Evolutionary conservation across 139 green algal species (phyloP).

Genomic region (Chlorella sp.): DNA sequence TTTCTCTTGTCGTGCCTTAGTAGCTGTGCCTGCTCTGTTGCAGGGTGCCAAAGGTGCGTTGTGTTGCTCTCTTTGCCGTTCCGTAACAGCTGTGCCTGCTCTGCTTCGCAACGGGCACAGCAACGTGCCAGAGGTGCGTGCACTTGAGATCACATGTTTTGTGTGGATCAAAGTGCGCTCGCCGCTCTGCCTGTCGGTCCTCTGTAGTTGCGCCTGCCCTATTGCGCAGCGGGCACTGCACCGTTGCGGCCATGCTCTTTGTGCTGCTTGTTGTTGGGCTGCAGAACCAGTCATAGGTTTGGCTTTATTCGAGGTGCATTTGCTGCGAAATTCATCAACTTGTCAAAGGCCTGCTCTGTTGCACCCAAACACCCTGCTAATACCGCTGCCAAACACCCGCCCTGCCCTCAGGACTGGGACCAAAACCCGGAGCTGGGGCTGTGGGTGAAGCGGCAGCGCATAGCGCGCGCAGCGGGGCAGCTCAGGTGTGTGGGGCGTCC

Average conservation of each 20-base stretch:
- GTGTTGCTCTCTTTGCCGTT: neutral
- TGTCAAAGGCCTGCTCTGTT: too few relatives aligned
- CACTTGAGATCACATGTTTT: too few relatives aligned
- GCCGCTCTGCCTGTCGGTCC: too few relatives aligned
- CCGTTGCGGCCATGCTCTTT: too few relatives aligned
- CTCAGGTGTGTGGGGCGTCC: conserved; percentile 42
- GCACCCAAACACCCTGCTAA: neutral
- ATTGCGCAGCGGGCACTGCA: conserved; percentile 58
- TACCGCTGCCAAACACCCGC: neutral
- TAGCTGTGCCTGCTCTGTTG: conserved; percentile 1
- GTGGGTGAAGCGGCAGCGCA: conserved; percentile 63
- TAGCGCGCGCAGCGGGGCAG: conserved; percentile 39
- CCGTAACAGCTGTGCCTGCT: neutral
- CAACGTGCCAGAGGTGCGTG: conserved; percentile 60
- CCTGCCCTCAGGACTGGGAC: conserved; percentile 39
- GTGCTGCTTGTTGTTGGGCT: too few relatives aligned
- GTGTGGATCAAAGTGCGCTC: too few relatives aligned
- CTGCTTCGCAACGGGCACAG: too few relatives aligned
- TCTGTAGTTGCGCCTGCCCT: conserved; percentile 58
- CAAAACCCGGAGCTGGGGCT: conserved; percentile 52
- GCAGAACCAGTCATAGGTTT: too few relatives aligned
- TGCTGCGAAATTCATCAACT: too few relatives aligned
- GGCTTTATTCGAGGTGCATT: too few relatives aligned
- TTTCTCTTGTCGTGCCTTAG: too few relatives aligned
- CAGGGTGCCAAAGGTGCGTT: conserved; percentile 59